Conservation (phyloP, 495 filamentous ascomycete species). For the Hyaloscypha variabilis region DNA sequence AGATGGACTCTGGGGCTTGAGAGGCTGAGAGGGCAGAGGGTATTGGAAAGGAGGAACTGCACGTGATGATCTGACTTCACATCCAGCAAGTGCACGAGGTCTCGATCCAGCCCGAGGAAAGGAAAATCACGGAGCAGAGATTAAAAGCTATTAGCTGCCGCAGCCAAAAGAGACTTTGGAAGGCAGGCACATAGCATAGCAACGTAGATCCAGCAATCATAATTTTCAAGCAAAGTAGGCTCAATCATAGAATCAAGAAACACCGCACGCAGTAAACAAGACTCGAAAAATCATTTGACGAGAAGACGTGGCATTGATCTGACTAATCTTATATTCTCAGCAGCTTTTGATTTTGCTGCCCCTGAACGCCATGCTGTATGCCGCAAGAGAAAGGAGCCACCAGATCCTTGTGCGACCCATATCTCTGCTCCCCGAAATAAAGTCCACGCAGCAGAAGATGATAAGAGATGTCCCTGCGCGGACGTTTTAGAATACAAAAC, state of each 20-base stretch:
- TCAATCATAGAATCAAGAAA: neutral
- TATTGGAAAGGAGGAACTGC: neutral
- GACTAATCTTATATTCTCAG: neutral
- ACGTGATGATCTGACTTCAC: neutral
- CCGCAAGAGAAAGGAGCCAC: neutral
- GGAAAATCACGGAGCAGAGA: neutral
- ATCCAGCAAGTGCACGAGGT: too few species aligned
- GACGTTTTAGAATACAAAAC: conserved; percentile 6
- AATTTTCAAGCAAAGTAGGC: neutral
- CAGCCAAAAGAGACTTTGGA: too few species aligned
- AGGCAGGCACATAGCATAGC: too few species aligned
- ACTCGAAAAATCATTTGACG: neutral
- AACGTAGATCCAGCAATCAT: neutral
- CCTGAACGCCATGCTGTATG: conserved; percentile 13
- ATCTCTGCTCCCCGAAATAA: conserved; percentile 1
- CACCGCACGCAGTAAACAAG: neutral
- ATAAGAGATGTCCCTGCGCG: neutral
- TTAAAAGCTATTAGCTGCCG: too few species aligned
- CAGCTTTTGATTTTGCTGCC: conserved; percentile 1
- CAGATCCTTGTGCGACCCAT: conserved; percentile 4
- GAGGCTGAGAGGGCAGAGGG: neutral
- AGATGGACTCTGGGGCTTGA: neutral
- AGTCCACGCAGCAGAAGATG: neutral
- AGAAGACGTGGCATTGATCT: conserved; percentile 1
- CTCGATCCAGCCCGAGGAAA: too few species aligned